phyloP scores from a whole-genome alignment of 768 basidiomycete species.

The Xerocomellus amylosporus region DNA sequence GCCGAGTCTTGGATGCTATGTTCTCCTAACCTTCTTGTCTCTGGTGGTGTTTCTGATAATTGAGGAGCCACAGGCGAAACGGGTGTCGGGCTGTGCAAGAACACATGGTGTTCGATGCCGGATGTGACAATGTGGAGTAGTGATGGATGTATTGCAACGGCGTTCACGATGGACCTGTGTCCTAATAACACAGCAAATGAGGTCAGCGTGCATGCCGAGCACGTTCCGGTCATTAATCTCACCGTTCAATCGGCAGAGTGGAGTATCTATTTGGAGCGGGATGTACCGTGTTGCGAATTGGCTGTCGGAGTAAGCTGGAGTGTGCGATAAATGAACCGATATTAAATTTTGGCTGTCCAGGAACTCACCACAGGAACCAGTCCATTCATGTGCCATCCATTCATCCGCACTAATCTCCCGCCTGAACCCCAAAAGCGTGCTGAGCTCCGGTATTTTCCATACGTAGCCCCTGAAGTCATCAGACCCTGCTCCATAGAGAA shows the following conservation, averaged over 20 bases:
- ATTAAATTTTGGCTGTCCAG: constrained; percentile 12
- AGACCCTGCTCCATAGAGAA: constrained; percentile 71
- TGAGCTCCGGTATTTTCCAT: constrained; percentile 66
- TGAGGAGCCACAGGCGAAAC: constrained; percentile 49
- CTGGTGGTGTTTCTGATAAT: constrained; percentile 45
- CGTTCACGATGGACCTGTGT: constrained; percentile 77
- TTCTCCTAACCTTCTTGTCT: constrained; percentile 46
- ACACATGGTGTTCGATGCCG: constrained; percentile 69
- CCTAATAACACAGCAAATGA: constrained; percentile 37
- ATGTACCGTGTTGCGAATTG: constrained; percentile 44
- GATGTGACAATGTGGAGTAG: constrained; percentile 64
- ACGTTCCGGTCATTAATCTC: constrained; percentile 3
- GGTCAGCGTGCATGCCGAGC: not conserved
- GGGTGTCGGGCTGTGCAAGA: constrained; percentile 65
- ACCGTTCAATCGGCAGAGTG: constrained; percentile 62
- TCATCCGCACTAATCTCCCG: constrained; percentile 42
- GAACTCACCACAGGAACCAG: constrained; percentile 31
- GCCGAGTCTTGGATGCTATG: constrained; percentile 34
- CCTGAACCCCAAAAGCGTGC: constrained; percentile 44
- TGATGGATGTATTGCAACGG: constrained; percentile 67
- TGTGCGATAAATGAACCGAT: constrained; percentile 5
- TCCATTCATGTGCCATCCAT: constrained; percentile 41
- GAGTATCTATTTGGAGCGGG: constrained; percentile 62
- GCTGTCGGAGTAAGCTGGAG: constrained; percentile 47
- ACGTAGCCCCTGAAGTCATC: constrained; percentile 80